Evolutionary conservation across 495 filamentous ascomycete genomes (phyloP).

Genomic region (Xylaria curta): DNA sequence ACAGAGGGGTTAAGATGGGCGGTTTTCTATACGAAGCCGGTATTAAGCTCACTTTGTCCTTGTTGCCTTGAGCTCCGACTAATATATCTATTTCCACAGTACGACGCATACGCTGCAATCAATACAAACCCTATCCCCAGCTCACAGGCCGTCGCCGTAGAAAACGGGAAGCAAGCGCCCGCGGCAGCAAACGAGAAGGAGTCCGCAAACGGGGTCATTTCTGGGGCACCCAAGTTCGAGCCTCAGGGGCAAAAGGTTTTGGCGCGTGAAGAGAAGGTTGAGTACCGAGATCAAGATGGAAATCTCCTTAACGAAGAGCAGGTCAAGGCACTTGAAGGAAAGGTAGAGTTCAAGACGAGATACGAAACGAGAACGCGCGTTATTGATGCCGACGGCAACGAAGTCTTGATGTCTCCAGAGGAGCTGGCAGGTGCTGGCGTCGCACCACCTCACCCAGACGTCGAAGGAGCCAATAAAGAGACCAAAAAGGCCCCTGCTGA

Average conservation of each 20-base stretch:
- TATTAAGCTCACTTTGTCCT: constrained; percentile 14
- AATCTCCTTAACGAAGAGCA: constrained; percentile 84
- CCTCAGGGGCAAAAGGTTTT: constrained; percentile 60
- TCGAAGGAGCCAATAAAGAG: constrained; percentile 73
- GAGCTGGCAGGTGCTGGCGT: constrained; percentile 47
- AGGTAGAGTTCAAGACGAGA: constrained; percentile 91
- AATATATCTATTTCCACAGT: constrained; percentile 40
- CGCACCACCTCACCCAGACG: constrained; percentile 84
- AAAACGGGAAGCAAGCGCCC: constrained; percentile 35
- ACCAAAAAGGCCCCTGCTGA: constrained; percentile 54
- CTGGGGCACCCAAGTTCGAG: constrained; percentile 49
- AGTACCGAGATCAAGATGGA: constrained; percentile 94
- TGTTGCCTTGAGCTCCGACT: constrained; percentile 22
- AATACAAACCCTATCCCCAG: constrained; percentile 38
- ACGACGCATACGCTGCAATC: constrained; percentile 49
- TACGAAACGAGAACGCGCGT: constrained; percentile 91
- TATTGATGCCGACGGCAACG: constrained; percentile 77
- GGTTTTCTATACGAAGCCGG: constrained; percentile 17
- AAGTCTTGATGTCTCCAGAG: constrained; percentile 57
- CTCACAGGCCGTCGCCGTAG: constrained; percentile 41
- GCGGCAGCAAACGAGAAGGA: constrained; percentile 31
- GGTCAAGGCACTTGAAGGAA: constrained; percentile 83
- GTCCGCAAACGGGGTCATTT: constrained; percentile 43
- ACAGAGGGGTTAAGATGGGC: constrained; percentile 34
- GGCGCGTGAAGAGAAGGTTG: constrained; percentile 79